A percentile compares a stretch with the other conserved stretches of the same genome.
These are phyloP conservation scores for Lactarius indigo DNA, from an alignment of 768 basidiomycete genomes.

Conservation along the genomic window DNA sequence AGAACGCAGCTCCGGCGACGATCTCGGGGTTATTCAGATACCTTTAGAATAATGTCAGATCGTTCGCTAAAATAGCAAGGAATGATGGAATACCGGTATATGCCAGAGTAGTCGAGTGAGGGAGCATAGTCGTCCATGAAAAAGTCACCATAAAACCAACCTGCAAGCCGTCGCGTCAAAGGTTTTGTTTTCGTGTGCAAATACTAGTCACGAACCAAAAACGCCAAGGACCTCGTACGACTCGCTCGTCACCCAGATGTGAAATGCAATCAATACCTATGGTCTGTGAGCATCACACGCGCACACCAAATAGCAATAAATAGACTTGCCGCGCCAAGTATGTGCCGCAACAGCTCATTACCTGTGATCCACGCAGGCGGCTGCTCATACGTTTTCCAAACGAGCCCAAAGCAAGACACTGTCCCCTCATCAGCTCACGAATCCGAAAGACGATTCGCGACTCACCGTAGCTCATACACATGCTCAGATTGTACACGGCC, in stretches of 20 bases:
- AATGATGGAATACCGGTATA: slow-evolving; percentile 69
- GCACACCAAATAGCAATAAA: not conserved
- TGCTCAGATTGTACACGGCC: slow-evolving; percentile 82
- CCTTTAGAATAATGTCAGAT: slow-evolving; percentile 35
- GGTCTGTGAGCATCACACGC: slow-evolving; percentile 8
- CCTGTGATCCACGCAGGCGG: slow-evolving; percentile 87
- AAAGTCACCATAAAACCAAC: slow-evolving; percentile 99
- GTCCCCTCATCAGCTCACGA: slow-evolving; percentile 3
- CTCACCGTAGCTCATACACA: slow-evolving; percentile 93
- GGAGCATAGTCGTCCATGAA: slow-evolving; percentile 93
- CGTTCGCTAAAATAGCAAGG: not conserved
- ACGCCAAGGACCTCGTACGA: slow-evolving; percentile 91
- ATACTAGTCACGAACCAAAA: slow-evolving; percentile 57
- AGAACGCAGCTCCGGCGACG: slow-evolving; percentile 94
- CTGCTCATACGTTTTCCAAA: slow-evolving; percentile 85
- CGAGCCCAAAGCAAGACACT: slow-evolving; percentile 85
- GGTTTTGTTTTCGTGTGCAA: not conserved
- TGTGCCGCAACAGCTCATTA: slow-evolving; percentile 82
- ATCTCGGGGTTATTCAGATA: slow-evolving; percentile 95
- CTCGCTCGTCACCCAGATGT: slow-evolving; percentile 87
- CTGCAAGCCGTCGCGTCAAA: slow-evolving; percentile 36
- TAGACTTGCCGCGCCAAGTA: slow-evolving; percentile 71
- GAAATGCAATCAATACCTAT: slow-evolving; percentile 79
- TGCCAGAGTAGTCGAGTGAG: slow-evolving; percentile 91
- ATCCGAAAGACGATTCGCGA: slow-evolving; percentile 1